Conservation (phyloP, 169 alveolate species). For the Plasmodium relictum region DNA sequence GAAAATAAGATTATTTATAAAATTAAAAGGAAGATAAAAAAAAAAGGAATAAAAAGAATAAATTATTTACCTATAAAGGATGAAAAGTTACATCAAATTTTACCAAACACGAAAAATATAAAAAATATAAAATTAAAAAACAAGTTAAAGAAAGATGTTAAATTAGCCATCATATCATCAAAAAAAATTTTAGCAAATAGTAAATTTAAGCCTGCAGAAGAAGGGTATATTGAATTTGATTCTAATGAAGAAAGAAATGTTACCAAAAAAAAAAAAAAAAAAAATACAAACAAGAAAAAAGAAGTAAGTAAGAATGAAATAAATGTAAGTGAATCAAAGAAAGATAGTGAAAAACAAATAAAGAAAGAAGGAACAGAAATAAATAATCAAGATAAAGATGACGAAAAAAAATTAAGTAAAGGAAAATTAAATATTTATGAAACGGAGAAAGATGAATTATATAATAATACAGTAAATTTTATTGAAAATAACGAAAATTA, state of each 20-base stretch:
- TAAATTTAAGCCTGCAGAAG: constrained; percentile 18
- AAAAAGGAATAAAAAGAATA: not conserved
- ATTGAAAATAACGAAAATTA: not conserved
- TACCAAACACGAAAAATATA: constrained; percentile 64
- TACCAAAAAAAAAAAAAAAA: not conserved
- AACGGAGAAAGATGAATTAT: not conserved
- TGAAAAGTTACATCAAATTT: not conserved
- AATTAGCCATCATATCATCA: constrained; percentile 49
- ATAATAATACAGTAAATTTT: not conserved
- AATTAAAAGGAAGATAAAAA: not conserved
- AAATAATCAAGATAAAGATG: not conserved
- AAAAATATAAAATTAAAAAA: constrained; percentile 43
- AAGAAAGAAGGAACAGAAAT: not conserved
- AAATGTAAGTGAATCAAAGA: not conserved
- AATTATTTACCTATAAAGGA: constrained; percentile 8
- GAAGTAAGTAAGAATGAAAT: not conserved
- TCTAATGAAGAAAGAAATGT: not conserved
- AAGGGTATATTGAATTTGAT: constrained; percentile 38
- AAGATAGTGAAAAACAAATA: not conserved
- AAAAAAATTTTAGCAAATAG: constrained; percentile 38
- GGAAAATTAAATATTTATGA: too few species aligned
- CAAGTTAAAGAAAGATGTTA: constrained; percentile 34
- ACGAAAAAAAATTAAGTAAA: not conserved
- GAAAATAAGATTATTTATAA: not conserved
- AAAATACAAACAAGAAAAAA: not conserved